Evolutionary conservation across 2,329 filamentous ascomycete species (phyloP).

Genomic region (Magnaporthales sp.): DNA sequence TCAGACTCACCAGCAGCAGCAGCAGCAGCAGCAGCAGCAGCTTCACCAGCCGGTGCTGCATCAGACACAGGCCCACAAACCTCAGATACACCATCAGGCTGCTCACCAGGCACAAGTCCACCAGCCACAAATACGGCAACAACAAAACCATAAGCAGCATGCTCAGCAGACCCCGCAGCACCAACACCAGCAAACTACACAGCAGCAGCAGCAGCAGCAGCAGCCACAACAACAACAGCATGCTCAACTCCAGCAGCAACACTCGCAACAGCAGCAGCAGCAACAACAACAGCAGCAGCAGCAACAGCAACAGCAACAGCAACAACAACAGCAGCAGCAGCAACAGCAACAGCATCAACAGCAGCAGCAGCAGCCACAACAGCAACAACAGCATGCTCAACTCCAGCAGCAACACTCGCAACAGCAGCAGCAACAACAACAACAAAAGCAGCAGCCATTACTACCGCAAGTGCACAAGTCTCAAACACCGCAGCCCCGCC

Average conservation of each 20-base stretch:
- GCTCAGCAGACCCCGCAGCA: constrained; percentile 14
- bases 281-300: constrained; percentile 19
- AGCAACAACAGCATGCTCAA: constrained; percentile 18
- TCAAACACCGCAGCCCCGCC: constrained; percentile 18
- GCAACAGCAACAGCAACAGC: constrained; percentile 12
- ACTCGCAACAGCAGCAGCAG: constrained; percentile 21
- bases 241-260: constrained; percentile 22
- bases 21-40: constrained; percentile 2
- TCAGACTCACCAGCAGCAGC: constrained; percentile 1
- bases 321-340: background rate
- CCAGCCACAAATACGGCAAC: constrained; percentile 1
- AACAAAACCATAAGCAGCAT: background rate
- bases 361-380: constrained; percentile 21
- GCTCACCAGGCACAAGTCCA: constrained; percentile 4
- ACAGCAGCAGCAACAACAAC: constrained; percentile 21
- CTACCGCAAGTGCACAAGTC: constrained; percentile 18
- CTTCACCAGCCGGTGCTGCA: constrained; percentile 1
- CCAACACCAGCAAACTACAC: constrained; percentile 4
- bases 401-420: constrained; percentile 16
- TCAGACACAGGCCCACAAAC: constrained; percentile 2
- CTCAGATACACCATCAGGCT: constrained; percentile 1
- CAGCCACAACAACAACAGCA: constrained; percentile 26
- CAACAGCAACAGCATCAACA: constrained; percentile 4
- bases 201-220: constrained; percentile 20
- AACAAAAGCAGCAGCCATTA: constrained; percentile 23